phyloP scores from a whole-genome alignment of 2,329 filamentous ascomycete species.

The Alternaria solani region DNA sequence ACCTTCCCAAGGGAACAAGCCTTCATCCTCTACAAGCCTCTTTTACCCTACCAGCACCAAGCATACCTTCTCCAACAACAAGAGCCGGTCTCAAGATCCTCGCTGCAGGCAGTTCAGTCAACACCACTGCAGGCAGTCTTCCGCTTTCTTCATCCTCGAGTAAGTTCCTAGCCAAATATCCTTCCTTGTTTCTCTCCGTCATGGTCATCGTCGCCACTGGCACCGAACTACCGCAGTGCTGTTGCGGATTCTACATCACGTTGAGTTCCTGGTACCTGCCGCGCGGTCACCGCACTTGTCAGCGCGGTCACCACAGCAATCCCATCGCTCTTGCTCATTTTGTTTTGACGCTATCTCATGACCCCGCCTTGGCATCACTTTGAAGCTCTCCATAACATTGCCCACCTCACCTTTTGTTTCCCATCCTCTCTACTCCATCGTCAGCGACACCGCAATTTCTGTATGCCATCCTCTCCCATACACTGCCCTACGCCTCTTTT shows the following conservation, averaged over 20 bases:
- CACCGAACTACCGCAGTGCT: not conserved
- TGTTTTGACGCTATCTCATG: constrained; percentile 12
- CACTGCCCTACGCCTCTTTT: constrained; percentile 2
- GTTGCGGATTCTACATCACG: constrained; percentile 12
- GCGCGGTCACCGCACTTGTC: constrained; percentile 10
- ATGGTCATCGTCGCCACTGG: not conserved
- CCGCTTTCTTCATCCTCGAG: constrained; percentile 23
- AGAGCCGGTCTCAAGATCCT: constrained; percentile 23
- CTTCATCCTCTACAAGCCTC: constrained; percentile 1
- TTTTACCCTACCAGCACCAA: not conserved
- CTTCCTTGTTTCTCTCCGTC: not conserved
- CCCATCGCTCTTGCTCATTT: constrained; percentile 19
- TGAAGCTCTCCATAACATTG: constrained; percentile 10
- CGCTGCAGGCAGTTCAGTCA: constrained; percentile 27
- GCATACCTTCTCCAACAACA: constrained; percentile 11
- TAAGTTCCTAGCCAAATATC: constrained; percentile 12
- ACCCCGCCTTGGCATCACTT: constrained; percentile 7
- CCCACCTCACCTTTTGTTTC: constrained; percentile 6
- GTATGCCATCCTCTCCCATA: constrained; percentile 5
- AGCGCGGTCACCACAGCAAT: constrained; percentile 22
- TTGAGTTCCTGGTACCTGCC: constrained; percentile 8
- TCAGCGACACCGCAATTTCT: constrained; percentile 4
- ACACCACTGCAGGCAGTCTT: constrained; percentile 26
- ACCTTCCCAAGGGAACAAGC: constrained; percentile 2
- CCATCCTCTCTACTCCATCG: constrained; percentile 4